A percentile compares a stretch with the other conserved stretches of the same genome.
Evolutionary conservation across 2,329 filamentous ascomycete species (phyloP).

Genomic region (Colletotrichum magnum): DNA sequence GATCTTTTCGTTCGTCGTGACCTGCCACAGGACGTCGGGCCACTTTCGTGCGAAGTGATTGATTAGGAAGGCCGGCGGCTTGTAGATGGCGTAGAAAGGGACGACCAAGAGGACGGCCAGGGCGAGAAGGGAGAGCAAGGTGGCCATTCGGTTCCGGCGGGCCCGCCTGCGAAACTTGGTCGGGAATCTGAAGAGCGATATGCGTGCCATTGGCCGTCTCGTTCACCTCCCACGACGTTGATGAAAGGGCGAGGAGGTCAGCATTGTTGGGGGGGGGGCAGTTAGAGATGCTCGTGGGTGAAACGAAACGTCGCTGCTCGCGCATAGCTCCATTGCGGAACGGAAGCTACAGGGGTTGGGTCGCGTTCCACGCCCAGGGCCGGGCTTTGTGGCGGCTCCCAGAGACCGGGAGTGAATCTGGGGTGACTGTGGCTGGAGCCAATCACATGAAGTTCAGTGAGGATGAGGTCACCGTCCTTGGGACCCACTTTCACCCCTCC

Average conservation of each 20-base stretch:
- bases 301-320: slow-evolving; percentile 28
- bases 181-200: slow-evolving; percentile 68
- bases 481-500: not conserved
- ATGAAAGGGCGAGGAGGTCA: slow-evolving; percentile 5
- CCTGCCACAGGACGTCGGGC: slow-evolving; percentile 85
- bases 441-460: not conserved
- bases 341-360: slow-evolving; percentile 20
- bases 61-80: slow-evolving; percentile 81
- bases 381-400: not conserved
- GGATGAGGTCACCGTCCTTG: not conserved
- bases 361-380: slow-evolving; percentile 16
- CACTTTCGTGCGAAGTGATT: slow-evolving; percentile 78
- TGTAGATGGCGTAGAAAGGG: slow-evolving; percentile 71
- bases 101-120: slow-evolving; percentile 54
- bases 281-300: slow-evolving; percentile 14
- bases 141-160: slow-evolving; percentile 71
- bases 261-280: slow-evolving; percentile 20
- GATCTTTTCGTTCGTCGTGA: slow-evolving; percentile 71
- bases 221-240: slow-evolving; percentile 30
- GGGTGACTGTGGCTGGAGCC: slow-evolving; percentile 17
- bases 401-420: not conserved
- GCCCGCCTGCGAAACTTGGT: slow-evolving; percentile 70
- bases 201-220: slow-evolving; percentile 45
- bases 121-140: slow-evolving; percentile 59
- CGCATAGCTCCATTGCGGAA: slow-evolving; percentile 24